Base-by-base conservation (phyloP, 2,329 filamentous ascomycete genomes). In the Aureobasidium sp. region DNA sequence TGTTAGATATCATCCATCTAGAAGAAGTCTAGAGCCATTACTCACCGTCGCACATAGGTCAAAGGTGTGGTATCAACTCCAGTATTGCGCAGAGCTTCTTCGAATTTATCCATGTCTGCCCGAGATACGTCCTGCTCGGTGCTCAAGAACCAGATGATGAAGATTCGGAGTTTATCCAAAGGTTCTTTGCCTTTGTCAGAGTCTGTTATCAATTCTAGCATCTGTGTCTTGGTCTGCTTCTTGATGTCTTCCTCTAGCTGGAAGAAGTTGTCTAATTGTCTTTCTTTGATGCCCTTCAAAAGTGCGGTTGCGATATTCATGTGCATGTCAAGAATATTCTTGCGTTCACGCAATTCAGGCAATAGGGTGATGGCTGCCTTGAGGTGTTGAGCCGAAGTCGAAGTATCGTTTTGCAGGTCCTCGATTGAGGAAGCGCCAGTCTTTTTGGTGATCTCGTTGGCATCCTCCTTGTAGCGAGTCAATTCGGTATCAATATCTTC, bases 101-200 rank as follows among this genome's bases (percentile, higher is more conserved):
- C 90, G 67, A 97, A 96, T 63, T 88, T 85, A 66, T 88, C 86
- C 80, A 96, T 89, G 66, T 99, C 94, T 6, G 84, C 79, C 64
- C 92, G 85, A 62, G 84, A 87, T 24, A 97, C 82, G 65, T 97
- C 92, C 68, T 91, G 88, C 72, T 97, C 94, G 0, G 91, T 95
- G 73, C 91, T 97, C 60, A 99, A 69, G 76, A 90, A 94, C 94
- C 94, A 99, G 69, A 99, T 97, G 67, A 97, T 87, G 75, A 99
- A 99, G 13, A 97, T 78, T 46, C 94, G 85, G 32, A 99, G 83
- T 77, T 97, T 97, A 74, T 99, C 94, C 26, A 87, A 78, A 2
- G 94, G 86, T 53, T 96, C 84, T 48, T 85, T 90, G 57, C 94
- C 94, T 76, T 95, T 96, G 65, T 86, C 84, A 2, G 82, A 75